phyloP scores from a whole-genome alignment of 495 filamentous ascomycete genomes.

The Aspergillus ellipticus region DNA sequence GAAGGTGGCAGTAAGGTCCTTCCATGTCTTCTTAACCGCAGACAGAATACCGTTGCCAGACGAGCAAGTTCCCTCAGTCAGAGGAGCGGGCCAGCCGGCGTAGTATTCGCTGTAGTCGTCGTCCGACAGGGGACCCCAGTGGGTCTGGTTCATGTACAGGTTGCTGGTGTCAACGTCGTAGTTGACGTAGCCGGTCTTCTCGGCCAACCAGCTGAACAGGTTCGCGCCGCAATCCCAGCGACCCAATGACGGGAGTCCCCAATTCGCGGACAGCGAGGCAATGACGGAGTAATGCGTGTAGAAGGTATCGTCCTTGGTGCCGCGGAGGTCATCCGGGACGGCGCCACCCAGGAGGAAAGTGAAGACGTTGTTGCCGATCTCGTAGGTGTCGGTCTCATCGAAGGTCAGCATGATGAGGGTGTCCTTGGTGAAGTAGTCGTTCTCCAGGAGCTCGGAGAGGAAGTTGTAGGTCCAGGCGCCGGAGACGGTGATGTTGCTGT shows the following conservation, averaged over 20 bases:
- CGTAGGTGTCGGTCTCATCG: constrained; percentile 62
- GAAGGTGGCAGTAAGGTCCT: constrained; percentile 23
- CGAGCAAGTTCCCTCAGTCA: constrained; percentile 38
- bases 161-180: constrained; percentile 32
- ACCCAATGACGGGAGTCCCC: constrained; percentile 58
- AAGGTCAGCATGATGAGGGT: constrained; percentile 63
- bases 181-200: constrained; percentile 48
- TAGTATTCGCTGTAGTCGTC: constrained; percentile 29
- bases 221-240: constrained; percentile 65
- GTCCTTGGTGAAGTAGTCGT: constrained; percentile 64
- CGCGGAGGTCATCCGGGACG: constrained; percentile 52
- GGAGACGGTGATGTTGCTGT: constrained; percentile 59
- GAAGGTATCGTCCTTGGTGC: constrained; percentile 60
- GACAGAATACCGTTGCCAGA: constrained; percentile 41
- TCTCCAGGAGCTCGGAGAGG: constrained; percentile 56
- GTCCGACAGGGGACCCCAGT: constrained; percentile 41
- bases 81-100: constrained; percentile 39
- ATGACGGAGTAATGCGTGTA: constrained; percentile 73
- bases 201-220: constrained; percentile 53
- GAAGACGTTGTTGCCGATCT: constrained; percentile 51
- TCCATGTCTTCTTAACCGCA: constrained; percentile 38
- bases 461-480: constrained; percentile 57
- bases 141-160: constrained; percentile 43
- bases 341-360: constrained; percentile 62
- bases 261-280: constrained; percentile 64